Evolutionary conservation across 768 basidiomycete genomes (phyloP), one percentile per base, ranked within the genome.

Genomic region (Grammothele lineata): DNA sequence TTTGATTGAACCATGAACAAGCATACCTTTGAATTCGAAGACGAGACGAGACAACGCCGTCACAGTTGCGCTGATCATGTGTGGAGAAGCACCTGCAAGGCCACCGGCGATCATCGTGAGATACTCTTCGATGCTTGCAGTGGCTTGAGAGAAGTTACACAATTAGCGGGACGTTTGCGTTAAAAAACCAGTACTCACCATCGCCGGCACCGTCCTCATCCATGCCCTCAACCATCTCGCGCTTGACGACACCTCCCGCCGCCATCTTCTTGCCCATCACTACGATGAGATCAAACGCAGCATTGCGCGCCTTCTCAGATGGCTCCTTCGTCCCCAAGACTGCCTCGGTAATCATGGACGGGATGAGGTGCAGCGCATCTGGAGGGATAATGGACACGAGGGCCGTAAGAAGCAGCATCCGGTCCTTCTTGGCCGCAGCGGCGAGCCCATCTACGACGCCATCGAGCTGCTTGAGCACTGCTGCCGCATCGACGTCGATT

Each of bases 31-130:
- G 73, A 94, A 99, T 67, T 98, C 96, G 62, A 97, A 99, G 15
- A 97, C 75, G 11, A 98, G 74, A 19, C 96, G 81, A 2, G 94
- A 94, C 44, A 99, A 81, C 0, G 92, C 91, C 5, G 93, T 97
- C 43, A 98, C 83, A 1, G 92, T 91, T 2, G 96, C 96, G 60
- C 93, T 95, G 63, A 98, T 95, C 92, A 96, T 98, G 62, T 99
- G 96, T 0, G 95, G 93, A 10, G 82, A 89, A 12, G 88, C 85
- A 18, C 92, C 94, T 8, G 92, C 93, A 38, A 98, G 69, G 47
- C 96, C 96, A 56, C 92, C 94, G 30, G 90, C 90, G 23, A 97
- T 73, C 94, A 99, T 98, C 3, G 89, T 99, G 71, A 98, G 74
- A 63, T 89, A 98, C 63, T 98, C 96, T 56, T 92, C 84, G 37